phyloP scores from a whole-genome alignment of 768 basidiomycete species.

The Auriculariales sp. region DNA sequence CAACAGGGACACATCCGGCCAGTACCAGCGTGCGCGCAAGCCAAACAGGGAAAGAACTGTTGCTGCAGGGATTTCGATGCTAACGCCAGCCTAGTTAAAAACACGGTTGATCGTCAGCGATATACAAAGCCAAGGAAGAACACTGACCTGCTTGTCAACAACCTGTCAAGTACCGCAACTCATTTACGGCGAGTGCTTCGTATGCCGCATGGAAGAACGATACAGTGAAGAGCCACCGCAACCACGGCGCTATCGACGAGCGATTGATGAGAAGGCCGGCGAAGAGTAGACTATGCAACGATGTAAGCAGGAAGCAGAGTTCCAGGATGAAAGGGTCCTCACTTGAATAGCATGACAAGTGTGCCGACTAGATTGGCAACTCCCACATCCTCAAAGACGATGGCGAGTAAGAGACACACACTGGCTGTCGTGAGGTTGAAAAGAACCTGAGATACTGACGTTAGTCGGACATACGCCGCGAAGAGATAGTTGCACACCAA shows the following conservation, averaged over 20 bases:
- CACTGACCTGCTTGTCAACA: conserved; percentile 71
- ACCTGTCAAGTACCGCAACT: conserved; percentile 82
- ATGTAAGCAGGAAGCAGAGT: background rate
- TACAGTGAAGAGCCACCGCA: conserved; percentile 79
- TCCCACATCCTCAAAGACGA: conserved; percentile 72
- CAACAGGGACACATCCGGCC: conserved; percentile 83
- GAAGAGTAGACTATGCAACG: conserved; percentile 60
- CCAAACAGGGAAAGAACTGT: conserved; percentile 92
- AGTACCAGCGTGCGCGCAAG: conserved; percentile 69
- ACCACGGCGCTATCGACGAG: conserved; percentile 53
- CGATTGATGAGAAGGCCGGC: conserved; percentile 93
- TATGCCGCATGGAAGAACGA: conserved; percentile 99
- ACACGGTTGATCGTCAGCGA: conserved; percentile 2
- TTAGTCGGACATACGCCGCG: conserved; percentile 81
- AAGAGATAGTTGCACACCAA: conserved; percentile 84
- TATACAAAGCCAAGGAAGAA: background rate
- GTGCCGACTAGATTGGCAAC: conserved; percentile 92
- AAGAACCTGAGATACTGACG: too few species aligned
- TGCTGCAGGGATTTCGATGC: conserved; percentile 90
- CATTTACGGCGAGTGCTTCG: conserved; percentile 95
- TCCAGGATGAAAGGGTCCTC: conserved; percentile 18
- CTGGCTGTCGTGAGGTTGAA: conserved; percentile 96
- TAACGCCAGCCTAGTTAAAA: conserved; percentile 71
- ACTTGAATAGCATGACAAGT: conserved; percentile 98
- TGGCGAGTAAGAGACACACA: conserved; percentile 80